A percentile compares a stretch with the other conserved stretches of the same genome.
Conservation (phyloP, 2,329 filamentous ascomycete genomes). For the Sphaerulina musiva region DNA sequence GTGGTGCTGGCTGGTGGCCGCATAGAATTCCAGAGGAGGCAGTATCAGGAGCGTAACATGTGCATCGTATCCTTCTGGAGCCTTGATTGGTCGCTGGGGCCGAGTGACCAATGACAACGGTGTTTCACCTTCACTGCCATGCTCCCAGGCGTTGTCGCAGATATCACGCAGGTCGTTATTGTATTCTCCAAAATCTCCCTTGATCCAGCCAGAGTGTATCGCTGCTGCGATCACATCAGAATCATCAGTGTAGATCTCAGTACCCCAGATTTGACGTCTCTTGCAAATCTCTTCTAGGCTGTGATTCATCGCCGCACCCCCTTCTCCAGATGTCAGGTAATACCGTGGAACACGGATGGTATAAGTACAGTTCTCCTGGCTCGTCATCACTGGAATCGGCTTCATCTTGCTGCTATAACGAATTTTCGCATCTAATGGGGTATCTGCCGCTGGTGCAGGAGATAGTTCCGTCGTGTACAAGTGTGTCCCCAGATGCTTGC, state of each 20-base stretch:
- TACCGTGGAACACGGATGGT: constrained; percentile 80
- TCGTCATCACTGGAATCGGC: constrained; percentile 68
- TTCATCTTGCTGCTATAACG: constrained; percentile 57
- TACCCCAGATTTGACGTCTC: constrained; percentile 80
- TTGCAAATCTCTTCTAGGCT: constrained; percentile 78
- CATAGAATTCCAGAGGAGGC: constrained; percentile 70
- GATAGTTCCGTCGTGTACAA: constrained; percentile 67
- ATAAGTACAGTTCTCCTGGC: constrained; percentile 80
- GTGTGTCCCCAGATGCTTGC: constrained; percentile 76
- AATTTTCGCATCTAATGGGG: constrained; percentile 47
- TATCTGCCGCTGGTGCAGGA: constrained; percentile 33
- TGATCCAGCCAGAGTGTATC: constrained; percentile 88
- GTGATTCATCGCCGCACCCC: constrained; percentile 34
- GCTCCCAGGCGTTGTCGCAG: constrained; percentile 30
- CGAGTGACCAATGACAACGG: constrained; percentile 17
- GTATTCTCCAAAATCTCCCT: constrained; percentile 70
- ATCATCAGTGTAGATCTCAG: constrained; percentile 91
- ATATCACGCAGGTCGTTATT: constrained; percentile 31
- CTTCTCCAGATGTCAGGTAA: constrained; percentile 49
- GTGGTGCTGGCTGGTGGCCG: constrained; percentile 67
- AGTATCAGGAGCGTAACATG: constrained; percentile 83
- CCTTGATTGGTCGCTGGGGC: constrained; percentile 53
- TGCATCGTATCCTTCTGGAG: constrained; percentile 66
- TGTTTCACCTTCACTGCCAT: constrained; percentile 32
- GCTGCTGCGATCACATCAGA: constrained; percentile 88